Base-by-base conservation (phyloP, 176 grass and related monocot species). In the Aegilops umbellulata region DNA sequence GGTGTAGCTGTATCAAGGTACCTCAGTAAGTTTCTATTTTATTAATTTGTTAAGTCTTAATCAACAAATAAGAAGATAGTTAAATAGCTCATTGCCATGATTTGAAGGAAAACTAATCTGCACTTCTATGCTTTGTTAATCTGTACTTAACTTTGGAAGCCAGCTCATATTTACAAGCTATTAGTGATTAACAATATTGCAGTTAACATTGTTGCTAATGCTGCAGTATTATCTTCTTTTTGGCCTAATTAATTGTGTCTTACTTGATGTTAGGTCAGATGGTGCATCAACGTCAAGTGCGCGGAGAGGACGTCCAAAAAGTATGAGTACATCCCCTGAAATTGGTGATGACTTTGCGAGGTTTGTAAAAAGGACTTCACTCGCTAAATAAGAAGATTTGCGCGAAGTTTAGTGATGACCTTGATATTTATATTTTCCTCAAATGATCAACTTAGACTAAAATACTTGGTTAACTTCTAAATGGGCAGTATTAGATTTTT, bases 321-420 rank as follows among this genome's bases (percentile, higher is more conserved):
- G 88, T 88, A 94, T 86, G 66, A 98, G 92, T 76, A 88, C 91
- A 89, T 92, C 93, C 64, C 96, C 96, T 88, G 92, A 98, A 94
- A 95, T 98, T 89, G 90, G 96, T 86, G 96, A 98, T 68, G 93
- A 98, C 87, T 92, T 95, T 85, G 96, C 92, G 76, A 98, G 96
- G 96, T 98, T 94, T n/a, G 90, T 84, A 69, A 79, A 83, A 46
- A 77, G 84, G 51, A 36, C 41, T 49, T 57, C 61, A 69, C 49
- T 85, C 68, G 76, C 36, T 82, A 44, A 66, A 60, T 23, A 46
- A 39, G 24, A 19, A 42, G 60, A 44, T 4, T 65, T 30, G 24
- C 51, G 25, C 15, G 26, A 76, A 51, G 42, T 75, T 44, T 26
- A 75, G 42, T 30, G 51, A 30, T 25, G 19, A 30, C 42, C 72